Percentiles rank a stretch among this genome's conserved stretches.
Evolutionary conservation across 2,329 filamentous ascomycete genomes (phyloP).

Genomic region (Arthroderma sp.): DNA sequence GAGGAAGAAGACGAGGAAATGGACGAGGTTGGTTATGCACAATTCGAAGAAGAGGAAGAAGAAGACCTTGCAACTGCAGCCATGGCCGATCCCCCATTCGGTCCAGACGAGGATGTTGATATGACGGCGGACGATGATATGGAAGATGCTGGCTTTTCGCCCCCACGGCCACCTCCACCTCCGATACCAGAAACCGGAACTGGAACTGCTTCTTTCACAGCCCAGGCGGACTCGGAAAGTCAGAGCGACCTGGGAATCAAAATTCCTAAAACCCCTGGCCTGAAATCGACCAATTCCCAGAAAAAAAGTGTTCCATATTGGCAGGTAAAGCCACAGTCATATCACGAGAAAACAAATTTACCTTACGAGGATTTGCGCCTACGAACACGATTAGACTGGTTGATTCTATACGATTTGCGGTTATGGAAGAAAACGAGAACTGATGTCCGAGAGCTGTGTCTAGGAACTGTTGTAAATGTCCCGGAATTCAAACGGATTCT

Average conservation of each 20-base stretch:
- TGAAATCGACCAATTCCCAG: conserved; percentile 25
- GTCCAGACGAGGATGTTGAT: conserved; percentile 38
- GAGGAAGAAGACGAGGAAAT: conserved; percentile 27
- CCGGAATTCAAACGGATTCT: conserved; percentile 92
- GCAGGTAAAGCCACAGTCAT: conserved; percentile 58
- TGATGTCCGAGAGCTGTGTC: conserved; percentile 83
- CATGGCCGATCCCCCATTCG: conserved; percentile 25
- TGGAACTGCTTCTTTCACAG: background rate
- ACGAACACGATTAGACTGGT: conserved; percentile 79
- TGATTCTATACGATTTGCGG: conserved; percentile 84
- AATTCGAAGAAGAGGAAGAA: conserved; percentile 19
- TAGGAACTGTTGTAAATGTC: conserved; percentile 88
- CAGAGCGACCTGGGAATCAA: conserved; percentile 31
- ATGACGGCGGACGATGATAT: conserved; percentile 51
- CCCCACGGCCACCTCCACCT: conserved; percentile 51
- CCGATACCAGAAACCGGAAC: conserved; percentile 27
- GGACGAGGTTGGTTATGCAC: conserved; percentile 31
- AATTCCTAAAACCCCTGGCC: conserved; percentile 69
- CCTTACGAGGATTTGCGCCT: conserved; percentile 79
- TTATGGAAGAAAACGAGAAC: conserved; percentile 95
- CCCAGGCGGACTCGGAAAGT: too few species aligned
- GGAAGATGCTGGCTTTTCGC: conserved; percentile 61
- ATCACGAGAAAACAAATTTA: conserved; percentile 44
- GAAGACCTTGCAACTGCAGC: conserved; percentile 27
- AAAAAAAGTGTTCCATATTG: conserved; percentile 57